These are phyloP conservation scores for Cryptococcus jaspeensis DNA, from an alignment of 1,284 basidiomycete species.

Conservation along the genomic window DNA sequence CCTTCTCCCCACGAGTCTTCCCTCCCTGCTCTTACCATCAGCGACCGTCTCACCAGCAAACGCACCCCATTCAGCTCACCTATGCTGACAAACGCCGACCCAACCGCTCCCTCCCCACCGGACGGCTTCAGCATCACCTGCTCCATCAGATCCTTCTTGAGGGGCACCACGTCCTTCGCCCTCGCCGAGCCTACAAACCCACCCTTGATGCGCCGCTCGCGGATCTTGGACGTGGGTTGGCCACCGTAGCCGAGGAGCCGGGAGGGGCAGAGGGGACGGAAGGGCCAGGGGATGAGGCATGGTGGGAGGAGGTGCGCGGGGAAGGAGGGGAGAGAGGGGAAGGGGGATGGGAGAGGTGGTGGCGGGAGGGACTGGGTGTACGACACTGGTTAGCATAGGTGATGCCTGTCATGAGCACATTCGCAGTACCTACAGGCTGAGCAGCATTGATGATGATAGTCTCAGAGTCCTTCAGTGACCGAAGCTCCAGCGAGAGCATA, in stretches of 20 bases:
- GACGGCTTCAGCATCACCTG: conserved; percentile 38
- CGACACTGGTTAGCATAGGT: not conserved
- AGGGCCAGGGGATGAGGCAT: conserved; percentile 46
- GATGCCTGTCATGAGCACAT: not conserved
- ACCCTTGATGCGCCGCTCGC: conserved; percentile 28
- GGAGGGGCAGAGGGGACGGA: conserved; percentile 43
- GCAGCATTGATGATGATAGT: conserved; percentile 31
- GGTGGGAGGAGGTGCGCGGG: conserved; percentile 35
- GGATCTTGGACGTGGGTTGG: conserved; percentile 21
- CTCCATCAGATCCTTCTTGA: conserved; percentile 46
- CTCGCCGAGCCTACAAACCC: conserved; percentile 27
- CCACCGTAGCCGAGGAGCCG: conserved; percentile 37
- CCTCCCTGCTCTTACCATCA: conserved; percentile 26
- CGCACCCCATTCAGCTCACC: conserved; percentile 24
- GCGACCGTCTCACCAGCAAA: not conserved
- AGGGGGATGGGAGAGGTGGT: conserved; percentile 27
- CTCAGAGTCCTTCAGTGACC: conserved; percentile 29
- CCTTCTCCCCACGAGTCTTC: conserved; percentile 37
- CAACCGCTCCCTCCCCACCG: conserved; percentile 29
- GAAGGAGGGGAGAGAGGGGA: conserved; percentile 30
- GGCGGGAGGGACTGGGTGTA: conserved; percentile 41
- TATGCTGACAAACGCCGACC: conserved; percentile 43
- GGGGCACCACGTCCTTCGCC: conserved; percentile 40
- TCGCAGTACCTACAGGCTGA: conserved; percentile 38
- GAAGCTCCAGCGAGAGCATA: conserved; percentile 48